phyloP scores from a whole-genome alignment of 2,329 filamentous ascomycete species.

The Westerdykella ornata region DNA sequence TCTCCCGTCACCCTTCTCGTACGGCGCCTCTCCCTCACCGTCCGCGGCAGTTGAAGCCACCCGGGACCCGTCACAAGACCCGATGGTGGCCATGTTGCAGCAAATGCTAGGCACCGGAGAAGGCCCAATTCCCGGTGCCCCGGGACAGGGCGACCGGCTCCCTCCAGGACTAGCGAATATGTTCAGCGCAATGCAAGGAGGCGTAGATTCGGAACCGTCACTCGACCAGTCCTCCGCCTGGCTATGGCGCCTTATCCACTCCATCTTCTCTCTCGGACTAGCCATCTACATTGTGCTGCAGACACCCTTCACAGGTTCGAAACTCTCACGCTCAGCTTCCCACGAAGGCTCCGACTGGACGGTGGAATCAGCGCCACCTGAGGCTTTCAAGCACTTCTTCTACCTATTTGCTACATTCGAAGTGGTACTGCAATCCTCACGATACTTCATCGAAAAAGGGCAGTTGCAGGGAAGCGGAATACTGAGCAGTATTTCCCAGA shows the following conservation, averaged over 20 bases:
- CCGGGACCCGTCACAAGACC: constrained; percentile 46
- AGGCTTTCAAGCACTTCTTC: constrained; percentile 55
- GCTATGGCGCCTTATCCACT: constrained; percentile 68
- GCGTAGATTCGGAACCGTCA: constrained; percentile 30
- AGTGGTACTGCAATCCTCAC: constrained; percentile 61
- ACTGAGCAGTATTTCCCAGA: constrained; percentile 55
- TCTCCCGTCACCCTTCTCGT: constrained; percentile 32
- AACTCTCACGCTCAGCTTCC: constrained; percentile 46
- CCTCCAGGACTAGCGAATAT: constrained; percentile 41
- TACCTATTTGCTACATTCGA: constrained; percentile 76
- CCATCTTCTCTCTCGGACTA: constrained; percentile 61
- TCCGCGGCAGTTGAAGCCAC: constrained; percentile 17
- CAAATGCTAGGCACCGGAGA: constrained; percentile 56
- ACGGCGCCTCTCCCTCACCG: constrained; percentile 14
- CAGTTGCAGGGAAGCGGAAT: constrained; percentile 54
- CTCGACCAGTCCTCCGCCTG: constrained; percentile 42
- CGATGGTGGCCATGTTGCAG: constrained; percentile 68
- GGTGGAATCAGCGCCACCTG: constrained; percentile 31
- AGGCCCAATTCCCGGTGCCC: constrained; percentile 29
- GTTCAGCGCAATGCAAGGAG: constrained; percentile 42
- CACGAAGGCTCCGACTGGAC: constrained; percentile 25
- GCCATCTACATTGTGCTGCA: constrained; percentile 64
- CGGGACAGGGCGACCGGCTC: constrained; percentile 25
- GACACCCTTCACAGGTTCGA: constrained; percentile 63
- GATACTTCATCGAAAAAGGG: constrained; percentile 63